Conservation (phyloP, 2,329 filamentous ascomycete species). For the Diaporthe batatas region DNA sequence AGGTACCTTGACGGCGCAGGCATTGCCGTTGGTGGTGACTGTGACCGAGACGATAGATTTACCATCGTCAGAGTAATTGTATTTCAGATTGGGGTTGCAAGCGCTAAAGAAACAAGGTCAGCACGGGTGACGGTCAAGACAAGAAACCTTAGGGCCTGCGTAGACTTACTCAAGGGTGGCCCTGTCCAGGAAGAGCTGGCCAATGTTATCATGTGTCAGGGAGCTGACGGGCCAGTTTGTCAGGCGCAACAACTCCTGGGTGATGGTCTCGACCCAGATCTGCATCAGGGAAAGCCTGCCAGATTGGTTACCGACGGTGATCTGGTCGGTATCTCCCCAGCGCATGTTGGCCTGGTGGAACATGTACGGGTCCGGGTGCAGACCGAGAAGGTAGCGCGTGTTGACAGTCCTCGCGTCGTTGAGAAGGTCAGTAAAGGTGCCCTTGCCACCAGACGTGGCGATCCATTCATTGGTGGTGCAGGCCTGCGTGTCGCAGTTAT, state of each 20-base stretch:
- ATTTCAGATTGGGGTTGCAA: slow-evolving; percentile 63
- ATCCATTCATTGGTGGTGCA: slow-evolving; percentile 73
- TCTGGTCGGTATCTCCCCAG: slow-evolving; percentile 59
- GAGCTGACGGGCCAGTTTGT: slow-evolving; percentile 64
- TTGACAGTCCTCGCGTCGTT: slow-evolving; percentile 64
- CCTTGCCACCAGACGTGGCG: slow-evolving; percentile 67
- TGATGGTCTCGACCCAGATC: slow-evolving; percentile 67
- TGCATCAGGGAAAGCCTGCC: slow-evolving; percentile 66
- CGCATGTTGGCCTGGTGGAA: slow-evolving; percentile 75
- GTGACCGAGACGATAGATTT: slow-evolving; percentile 64
- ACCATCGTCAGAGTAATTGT: slow-evolving; percentile 57
- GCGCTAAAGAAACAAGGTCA: slow-evolving; percentile 44
- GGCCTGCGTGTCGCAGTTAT: slow-evolving; percentile 70
- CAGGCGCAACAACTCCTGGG: slow-evolving; percentile 66
- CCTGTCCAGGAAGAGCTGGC: slow-evolving; percentile 64
- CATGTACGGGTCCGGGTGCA: slow-evolving; percentile 71
- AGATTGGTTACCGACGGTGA: slow-evolving; percentile 62
- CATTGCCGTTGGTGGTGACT: slow-evolving; percentile 62
- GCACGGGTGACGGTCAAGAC: not conserved
- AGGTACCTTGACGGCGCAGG: slow-evolving; percentile 64
- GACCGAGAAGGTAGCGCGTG: slow-evolving; percentile 67
- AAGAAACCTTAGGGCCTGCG: not conserved
- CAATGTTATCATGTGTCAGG: slow-evolving; percentile 69
- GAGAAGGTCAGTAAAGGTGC: slow-evolving; percentile 66
- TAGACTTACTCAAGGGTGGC: slow-evolving; percentile 61